Evolutionary conservation across 345 rosid genomes (phyloP), one percentile per base, ranked within the genome.

Genomic region (Citrus sp.): DNA sequence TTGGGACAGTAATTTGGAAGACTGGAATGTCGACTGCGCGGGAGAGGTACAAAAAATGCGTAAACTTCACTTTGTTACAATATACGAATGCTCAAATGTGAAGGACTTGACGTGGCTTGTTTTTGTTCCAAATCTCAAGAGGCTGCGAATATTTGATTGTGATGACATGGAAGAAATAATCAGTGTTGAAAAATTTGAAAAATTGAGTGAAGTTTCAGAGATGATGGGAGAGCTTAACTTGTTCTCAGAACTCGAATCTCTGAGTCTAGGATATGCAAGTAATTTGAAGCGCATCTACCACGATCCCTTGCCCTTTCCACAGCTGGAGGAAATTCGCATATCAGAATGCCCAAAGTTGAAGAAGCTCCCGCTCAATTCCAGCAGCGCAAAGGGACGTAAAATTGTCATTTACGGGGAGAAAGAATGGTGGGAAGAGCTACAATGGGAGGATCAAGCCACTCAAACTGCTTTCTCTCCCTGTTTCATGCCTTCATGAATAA

Each of bases 61-160:
- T 7, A 38, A 38, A 7, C 42, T 38, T 38, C 42, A 8, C 27
- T 27, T 1, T 1, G 27, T 27, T 27, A 1, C 27, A 27, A 27
- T 1, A 27, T 27, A 0, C 12, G 0, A 0, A 2, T 40, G 46
- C 13, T 9, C 49, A 42, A 30, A 34, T 1, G 32, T 75, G 60
- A 32, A 12, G 32, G 81, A 82, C 19, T 16, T 85, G 67, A 79
- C 78, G 59, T 82, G 73, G 83, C 67, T 82, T 37, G 40, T 82
- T 80, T 68, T 65, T n/a, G 82, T 80, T 30, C 85, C 74, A 35
- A 70, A 70, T 28, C 35, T 85, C 67, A 62, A 59, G 22, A 0
- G 3, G 25, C 51, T 42, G 0, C 1, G 0, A 0, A 27, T 27
- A 3, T 9, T 0, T 5, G 0, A 0, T 12, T 62, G 35, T 16